Evolutionary conservation across 129 eudicot genomes (phyloP).

Genomic region (Cynara cardunculus): DNA sequence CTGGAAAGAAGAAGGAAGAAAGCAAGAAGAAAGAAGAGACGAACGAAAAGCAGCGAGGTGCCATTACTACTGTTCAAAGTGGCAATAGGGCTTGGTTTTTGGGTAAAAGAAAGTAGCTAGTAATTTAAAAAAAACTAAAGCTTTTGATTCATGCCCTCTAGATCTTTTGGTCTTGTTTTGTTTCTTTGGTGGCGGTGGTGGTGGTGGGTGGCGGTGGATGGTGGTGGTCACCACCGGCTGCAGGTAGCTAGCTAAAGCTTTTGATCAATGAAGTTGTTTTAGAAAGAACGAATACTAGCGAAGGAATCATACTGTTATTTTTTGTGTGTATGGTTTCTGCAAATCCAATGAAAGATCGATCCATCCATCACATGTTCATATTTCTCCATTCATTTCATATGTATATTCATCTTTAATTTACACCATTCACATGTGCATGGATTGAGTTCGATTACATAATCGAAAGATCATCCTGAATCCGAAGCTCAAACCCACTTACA

Average conservation of each 20-base stretch:
- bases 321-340: conserved; percentile 42
- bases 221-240: conserved; percentile 10
- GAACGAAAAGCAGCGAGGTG: conserved; percentile 30
- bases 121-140: background rate
- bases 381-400: background rate
- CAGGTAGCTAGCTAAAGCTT: conserved; percentile 32
- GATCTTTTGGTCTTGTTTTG: background rate
- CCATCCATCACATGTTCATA: conserved; percentile 31
- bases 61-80: conserved; percentile 38
- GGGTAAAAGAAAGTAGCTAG: conserved; percentile 36
- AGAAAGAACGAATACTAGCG: conserved; percentile 19
- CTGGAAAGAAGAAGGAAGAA: conserved; percentile 29
- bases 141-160: background rate
- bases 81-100: conserved; percentile 41
- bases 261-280: conserved; percentile 27
- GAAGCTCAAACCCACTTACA: background rate
- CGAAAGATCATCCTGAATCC: background rate
- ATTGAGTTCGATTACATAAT: background rate
- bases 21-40: conserved; percentile 24
- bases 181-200: background rate
- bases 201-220: background rate
- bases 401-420: background rate
- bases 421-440: background rate
- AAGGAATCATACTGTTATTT: conserved; percentile 39
- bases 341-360: conserved; percentile 35